Evolutionary conservation across 768 basidiomycete species (phyloP), one percentile per base, ranked within the genome.

Genomic region (Serpula lacrymans): DNA sequence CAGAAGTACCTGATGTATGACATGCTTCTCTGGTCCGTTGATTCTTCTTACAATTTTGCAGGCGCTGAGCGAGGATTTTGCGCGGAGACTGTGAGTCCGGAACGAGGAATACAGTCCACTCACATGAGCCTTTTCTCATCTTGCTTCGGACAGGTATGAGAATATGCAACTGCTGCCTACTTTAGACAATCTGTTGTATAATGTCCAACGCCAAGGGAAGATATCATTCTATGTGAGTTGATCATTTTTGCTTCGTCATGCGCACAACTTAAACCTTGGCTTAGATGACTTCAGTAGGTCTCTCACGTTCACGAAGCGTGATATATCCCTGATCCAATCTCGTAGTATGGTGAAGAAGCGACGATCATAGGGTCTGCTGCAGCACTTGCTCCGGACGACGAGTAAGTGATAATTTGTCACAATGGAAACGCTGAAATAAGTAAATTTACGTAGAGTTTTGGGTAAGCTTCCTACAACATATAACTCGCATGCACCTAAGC

Each of bases 201-300:
- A 93, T 51, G 81, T 93, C 7, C 93, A 97, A 57, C 78, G 93
- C 6, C 93, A 97, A 60, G 93, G 93, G 20, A 90, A 89, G 63
- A 90, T 90, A 50, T 87, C 86, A 4, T 92, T 91, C 62, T 92
- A 90, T 58, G 90, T 88, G 57, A 52, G 84, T 67, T 16, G 41
- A 45, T 17, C 33, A 38, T 7, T 34, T 34, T 23, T 9, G 3
- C 8, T 43, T n/a, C n/a, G n/a, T n/a, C 13, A 37, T 37, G 22
- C 30, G 37, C 37, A 17, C 27, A 21, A 33, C 20, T 13, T 18
- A 17, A 48, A 35, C 34, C 36, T 35, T 9, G 17, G 3, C 17
- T 34, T 54, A 89, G 88, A 89, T 91, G 82, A 89, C 88, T 31
- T 71, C 86, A 12, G 86, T 88, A 65, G 64, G 92, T 30, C 22